Percentiles rank a stretch among this genome's conserved stretches.
phyloP scores from a whole-genome alignment of 179 eudicot genomes.

The Silene coronaria region DNA sequence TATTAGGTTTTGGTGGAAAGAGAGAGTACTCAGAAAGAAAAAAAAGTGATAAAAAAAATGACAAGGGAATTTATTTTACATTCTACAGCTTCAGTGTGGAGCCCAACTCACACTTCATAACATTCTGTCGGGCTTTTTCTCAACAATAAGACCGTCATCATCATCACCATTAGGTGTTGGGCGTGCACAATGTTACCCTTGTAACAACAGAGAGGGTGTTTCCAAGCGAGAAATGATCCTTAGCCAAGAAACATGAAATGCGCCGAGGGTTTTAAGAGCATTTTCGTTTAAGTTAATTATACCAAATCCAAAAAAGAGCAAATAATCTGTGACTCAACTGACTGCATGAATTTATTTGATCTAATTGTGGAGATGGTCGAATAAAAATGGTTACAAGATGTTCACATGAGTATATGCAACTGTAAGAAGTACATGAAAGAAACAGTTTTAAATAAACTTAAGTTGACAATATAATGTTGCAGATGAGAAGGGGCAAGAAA shows the following conservation, averaged over 20 bases:
- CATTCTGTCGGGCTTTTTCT: neutral
- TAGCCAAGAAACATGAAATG: neutral
- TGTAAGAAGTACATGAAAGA: neutral
- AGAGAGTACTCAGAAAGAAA: neutral
- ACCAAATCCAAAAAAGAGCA: neutral
- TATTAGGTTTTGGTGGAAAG: neutral
- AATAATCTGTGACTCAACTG: neutral
- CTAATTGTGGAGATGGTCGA: neutral
- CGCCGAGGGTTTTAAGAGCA: neutral
- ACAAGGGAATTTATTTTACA: neutral
- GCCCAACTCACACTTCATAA: slow-evolving; percentile 2
- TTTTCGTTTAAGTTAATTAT: neutral
- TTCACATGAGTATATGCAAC: neutral
- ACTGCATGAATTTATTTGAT: neutral
- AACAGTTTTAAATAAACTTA: neutral
- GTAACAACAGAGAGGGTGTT: neutral
- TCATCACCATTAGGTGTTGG: neutral
- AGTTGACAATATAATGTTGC: neutral
- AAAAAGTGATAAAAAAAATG: neutral
- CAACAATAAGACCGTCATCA: slow-evolving; percentile 1
- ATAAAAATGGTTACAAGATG: neutral
- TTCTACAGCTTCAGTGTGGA: neutral
- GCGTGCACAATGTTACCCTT: neutral
- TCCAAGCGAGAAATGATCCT: neutral
- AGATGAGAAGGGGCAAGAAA: slow-evolving; percentile 7